Evolutionary conservation across 768 basidiomycete species (phyloP).

Genomic region (Sarcodon aspratus): DNA sequence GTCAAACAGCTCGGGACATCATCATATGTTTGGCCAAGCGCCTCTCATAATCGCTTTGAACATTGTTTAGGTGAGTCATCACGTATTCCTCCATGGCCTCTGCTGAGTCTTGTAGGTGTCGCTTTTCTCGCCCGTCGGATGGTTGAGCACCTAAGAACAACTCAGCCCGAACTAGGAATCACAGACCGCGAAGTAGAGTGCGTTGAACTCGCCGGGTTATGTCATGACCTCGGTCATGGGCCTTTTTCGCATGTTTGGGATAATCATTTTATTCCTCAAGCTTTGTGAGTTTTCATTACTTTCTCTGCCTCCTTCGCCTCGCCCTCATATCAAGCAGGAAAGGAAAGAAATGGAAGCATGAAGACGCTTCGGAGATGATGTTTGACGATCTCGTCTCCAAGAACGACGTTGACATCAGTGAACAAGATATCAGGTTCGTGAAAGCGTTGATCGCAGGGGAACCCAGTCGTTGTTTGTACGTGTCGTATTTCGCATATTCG

Average conservation of each 20-base stretch:
- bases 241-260: constrained; percentile 88
- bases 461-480: constrained; percentile 35
- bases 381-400: constrained; percentile 54
- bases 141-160: constrained; percentile 39
- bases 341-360: constrained; percentile 53
- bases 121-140: constrained; percentile 61
- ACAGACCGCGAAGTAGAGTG: constrained; percentile 65
- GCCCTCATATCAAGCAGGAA: constrained; percentile 21
- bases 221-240: constrained; percentile 80
- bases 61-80: constrained; percentile 58
- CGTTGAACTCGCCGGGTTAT: constrained; percentile 70
- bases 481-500: constrained; percentile 1
- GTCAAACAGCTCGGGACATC: constrained; percentile 78
- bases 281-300: constrained; percentile 33
- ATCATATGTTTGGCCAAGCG: constrained; percentile 67
- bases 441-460: constrained; percentile 75
- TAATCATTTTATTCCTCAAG: constrained; percentile 52
- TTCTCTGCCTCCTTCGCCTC: background rate
- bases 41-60: constrained; percentile 75
- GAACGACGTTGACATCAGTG: constrained; percentile 37
- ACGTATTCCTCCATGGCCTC: background rate
- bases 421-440: constrained; percentile 45
- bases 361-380: constrained; percentile 77
- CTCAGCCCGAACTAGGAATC: constrained; percentile 53
- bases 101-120: constrained; percentile 40